Evolutionary conservation across 768 basidiomycete species (phyloP).

Genomic region (Exidia glandulosa): DNA sequence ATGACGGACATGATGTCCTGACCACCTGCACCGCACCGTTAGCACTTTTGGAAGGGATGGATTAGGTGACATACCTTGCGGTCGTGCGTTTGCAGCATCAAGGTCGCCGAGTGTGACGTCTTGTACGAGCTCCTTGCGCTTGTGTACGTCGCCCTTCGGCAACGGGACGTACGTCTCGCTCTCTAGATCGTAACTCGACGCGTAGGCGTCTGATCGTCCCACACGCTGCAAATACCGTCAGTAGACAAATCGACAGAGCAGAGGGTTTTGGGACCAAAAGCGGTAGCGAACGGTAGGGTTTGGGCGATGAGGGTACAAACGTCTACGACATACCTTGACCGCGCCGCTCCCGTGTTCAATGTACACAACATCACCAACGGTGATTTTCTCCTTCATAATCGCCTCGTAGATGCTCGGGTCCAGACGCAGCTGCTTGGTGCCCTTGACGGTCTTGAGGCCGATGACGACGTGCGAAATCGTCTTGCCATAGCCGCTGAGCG

Average conservation of each 20-base stretch:
- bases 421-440: slow-evolving; percentile 87
- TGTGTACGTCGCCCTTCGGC: slow-evolving; percentile 94
- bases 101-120: slow-evolving; percentile 92
- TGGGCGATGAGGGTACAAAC: too few species aligned
- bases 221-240: slow-evolving; percentile 86
- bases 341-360: slow-evolving; percentile 95
- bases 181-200: slow-evolving; percentile 94
- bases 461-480: slow-evolving; percentile 97
- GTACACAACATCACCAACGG: slow-evolving; percentile 94
- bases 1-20: slow-evolving; percentile 99
- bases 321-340: slow-evolving; percentile 78
- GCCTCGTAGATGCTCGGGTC: slow-evolving; percentile 96
- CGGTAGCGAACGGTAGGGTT: too few species aligned
- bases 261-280: too few species aligned
- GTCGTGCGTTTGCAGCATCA: slow-evolving; percentile 92
- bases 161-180: slow-evolving; percentile 97
- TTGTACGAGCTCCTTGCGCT: slow-evolving; percentile 90
- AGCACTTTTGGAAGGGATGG: not conserved
- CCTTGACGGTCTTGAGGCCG: slow-evolving; percentile 85
- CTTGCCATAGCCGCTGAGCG: slow-evolving; percentile 94
- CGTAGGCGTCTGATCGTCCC: slow-evolving; percentile 93
- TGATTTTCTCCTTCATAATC: slow-evolving; percentile 93
- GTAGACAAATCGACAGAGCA: too few species aligned
- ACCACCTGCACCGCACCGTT: slow-evolving; percentile 35
- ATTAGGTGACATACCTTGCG: slow-evolving; percentile 40